Evolutionary conservation across 2,329 filamentous ascomycete genomes (phyloP).

Genomic region (Paraphoma chrysanthemicola): DNA sequence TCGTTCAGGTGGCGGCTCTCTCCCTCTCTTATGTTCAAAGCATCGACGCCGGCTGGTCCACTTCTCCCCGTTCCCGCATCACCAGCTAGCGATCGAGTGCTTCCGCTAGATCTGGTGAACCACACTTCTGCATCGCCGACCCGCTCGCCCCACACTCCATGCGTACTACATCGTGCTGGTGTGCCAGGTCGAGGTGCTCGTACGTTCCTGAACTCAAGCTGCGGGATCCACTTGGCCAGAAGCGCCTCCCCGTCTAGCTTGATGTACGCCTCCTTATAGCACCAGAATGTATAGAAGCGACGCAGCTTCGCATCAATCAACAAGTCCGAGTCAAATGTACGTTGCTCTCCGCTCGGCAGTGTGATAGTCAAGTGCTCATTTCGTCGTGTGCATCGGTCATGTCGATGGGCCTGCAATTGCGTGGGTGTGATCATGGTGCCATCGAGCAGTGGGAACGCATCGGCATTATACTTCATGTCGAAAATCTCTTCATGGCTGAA

Average conservation of each 20-base stretch:
- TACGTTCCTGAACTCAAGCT: slow-evolving; percentile 73
- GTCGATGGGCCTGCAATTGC: slow-evolving; percentile 48
- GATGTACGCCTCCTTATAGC: slow-evolving; percentile 80
- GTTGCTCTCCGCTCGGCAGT: slow-evolving; percentile 43
- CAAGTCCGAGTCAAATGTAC: slow-evolving; percentile 51
- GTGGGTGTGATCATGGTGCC: slow-evolving; percentile 50
- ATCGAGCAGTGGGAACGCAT: slow-evolving; percentile 54
- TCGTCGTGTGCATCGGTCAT: slow-evolving; percentile 51
- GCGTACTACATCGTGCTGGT: slow-evolving; percentile 51
- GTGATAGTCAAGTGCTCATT: slow-evolving; percentile 49
- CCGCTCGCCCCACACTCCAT: slow-evolving; percentile 56
- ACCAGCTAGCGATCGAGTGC: background rate
- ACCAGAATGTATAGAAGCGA: slow-evolving; percentile 80
- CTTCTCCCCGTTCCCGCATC: slow-evolving; percentile 35
- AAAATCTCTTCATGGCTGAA: slow-evolving; percentile 68
- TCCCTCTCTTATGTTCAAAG: slow-evolving; percentile 2
- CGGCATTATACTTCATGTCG: slow-evolving; percentile 65
- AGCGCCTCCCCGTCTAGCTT: slow-evolving; percentile 84
- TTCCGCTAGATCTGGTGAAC: slow-evolving; percentile 41
- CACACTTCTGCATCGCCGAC: slow-evolving; percentile 59
- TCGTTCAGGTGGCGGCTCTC: slow-evolving; percentile 50
- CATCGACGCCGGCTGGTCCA: slow-evolving; percentile 8
- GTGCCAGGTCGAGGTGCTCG: slow-evolving; percentile 54
- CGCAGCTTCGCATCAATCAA: slow-evolving; percentile 69
- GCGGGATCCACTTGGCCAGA: slow-evolving; percentile 73